These are phyloP conservation scores for Apiospora saccharicola DNA, from an alignment of 2,329 filamentous ascomycete genomes.

Conservation along the genomic window DNA sequence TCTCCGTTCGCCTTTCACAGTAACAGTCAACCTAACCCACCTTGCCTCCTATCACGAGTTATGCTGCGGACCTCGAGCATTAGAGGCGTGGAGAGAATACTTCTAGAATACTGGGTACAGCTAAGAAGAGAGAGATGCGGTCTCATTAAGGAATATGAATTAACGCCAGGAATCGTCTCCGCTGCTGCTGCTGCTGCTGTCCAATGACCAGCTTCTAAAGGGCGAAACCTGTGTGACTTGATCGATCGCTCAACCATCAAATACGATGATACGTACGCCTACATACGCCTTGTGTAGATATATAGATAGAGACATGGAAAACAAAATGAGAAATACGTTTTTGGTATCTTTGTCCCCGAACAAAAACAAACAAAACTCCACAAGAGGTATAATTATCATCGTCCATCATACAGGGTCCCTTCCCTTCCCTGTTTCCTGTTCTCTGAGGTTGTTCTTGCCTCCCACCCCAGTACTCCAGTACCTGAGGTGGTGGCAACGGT, in stretches of 20 bases:
- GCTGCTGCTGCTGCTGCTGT: not conserved
- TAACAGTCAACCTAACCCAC: not conserved
- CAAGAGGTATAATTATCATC: not conserved
- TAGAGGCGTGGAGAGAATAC: not conserved
- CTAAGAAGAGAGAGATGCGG: conserved; percentile 1
- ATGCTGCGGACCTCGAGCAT: too few relatives aligned
- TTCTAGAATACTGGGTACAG: not conserved
- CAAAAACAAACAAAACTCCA: not conserved
- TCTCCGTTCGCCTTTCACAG: too few relatives aligned
- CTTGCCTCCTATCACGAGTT: not conserved
- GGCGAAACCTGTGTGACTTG: not conserved
- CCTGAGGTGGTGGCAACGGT: not conserved
- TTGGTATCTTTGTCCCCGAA: conserved; percentile 4
- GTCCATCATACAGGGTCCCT: not conserved
- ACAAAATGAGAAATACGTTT: not conserved
- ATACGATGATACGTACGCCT: not conserved
- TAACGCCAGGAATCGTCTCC: conserved; percentile 10
- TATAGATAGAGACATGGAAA: not conserved
- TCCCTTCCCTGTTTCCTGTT: not conserved
- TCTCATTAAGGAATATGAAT: conserved; percentile 13
- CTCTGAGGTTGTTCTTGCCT: not conserved
- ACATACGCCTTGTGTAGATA: not conserved
- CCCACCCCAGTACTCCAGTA: not conserved
- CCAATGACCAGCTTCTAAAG: not conserved
- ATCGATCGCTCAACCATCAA: not conserved